These are phyloP conservation scores for Aspergillus cejpii DNA, from an alignment of 2,329 filamentous ascomycete species.

Conservation along the genomic window DNA sequence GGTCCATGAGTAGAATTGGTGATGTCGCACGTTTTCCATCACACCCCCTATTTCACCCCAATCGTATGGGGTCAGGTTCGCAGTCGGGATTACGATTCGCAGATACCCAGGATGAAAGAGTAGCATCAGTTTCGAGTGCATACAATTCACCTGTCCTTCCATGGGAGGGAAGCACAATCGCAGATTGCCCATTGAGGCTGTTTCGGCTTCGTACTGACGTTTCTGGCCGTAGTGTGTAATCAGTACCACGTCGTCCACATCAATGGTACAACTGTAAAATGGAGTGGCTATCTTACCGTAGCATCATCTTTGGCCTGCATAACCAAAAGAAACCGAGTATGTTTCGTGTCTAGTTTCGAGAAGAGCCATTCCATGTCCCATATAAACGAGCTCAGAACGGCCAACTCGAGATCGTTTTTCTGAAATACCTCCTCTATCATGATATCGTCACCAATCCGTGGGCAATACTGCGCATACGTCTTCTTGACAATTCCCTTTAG, in stretches of 20 bases:
- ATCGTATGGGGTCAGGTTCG: constrained; percentile 77
- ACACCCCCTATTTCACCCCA: constrained; percentile 73
- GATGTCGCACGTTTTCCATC: constrained; percentile 69
- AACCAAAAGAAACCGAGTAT: constrained; percentile 58
- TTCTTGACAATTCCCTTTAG: constrained; percentile 66
- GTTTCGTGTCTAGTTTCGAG: constrained; percentile 57
- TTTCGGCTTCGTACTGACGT: constrained; percentile 35
- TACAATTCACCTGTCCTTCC: constrained; percentile 61
- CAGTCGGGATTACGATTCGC: constrained; percentile 76
- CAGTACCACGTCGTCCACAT: not conserved
- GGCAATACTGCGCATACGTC: constrained; percentile 64
- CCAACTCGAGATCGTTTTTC: constrained; percentile 62
- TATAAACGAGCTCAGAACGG: constrained; percentile 78
- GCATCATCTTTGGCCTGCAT: constrained; percentile 53
- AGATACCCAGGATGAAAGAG: constrained; percentile 70
- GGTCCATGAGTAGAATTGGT: not conserved
- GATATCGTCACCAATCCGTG: constrained; percentile 63
- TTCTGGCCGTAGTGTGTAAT: constrained; percentile 22
- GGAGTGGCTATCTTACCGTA: constrained; percentile 32
- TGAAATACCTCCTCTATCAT: constrained; percentile 83
- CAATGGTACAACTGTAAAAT: too few species aligned
- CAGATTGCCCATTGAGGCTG: constrained; percentile 47
- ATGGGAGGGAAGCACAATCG: constrained; percentile 75
- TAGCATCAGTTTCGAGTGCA: constrained; percentile 93
- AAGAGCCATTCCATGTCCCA: constrained; percentile 78